phyloP scores from a whole-genome alignment of 2,329 filamentous ascomycete genomes.

The Sporothrix curviconia region DNA sequence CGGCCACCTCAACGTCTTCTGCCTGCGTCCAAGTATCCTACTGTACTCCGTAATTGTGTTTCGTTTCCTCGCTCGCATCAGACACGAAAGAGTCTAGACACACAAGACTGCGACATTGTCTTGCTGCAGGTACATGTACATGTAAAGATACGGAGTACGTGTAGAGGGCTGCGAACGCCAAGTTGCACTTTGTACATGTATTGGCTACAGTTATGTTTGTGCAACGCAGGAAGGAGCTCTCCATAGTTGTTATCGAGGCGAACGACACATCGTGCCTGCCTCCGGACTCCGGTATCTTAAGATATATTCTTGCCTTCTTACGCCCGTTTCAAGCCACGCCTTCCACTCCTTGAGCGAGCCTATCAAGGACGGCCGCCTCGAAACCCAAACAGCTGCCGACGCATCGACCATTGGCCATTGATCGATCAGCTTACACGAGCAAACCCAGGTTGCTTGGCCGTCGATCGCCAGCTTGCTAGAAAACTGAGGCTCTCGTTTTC shows the following conservation, averaged over 20 bases:
- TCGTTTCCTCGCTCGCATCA: background rate
- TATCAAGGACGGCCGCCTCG: no score
- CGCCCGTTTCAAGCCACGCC: constrained; percentile 1
- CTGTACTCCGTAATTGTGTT: background rate
- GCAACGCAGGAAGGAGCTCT: background rate
- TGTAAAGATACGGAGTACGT: no score
- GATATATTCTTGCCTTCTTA: no score
- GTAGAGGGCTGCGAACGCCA: background rate
- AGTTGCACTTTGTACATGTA: background rate
- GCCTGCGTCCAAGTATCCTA: background rate
- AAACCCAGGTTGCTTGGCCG: background rate
- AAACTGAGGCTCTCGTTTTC: no score
- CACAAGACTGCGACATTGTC: background rate
- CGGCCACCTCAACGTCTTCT: background rate
- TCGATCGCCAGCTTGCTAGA: constrained; percentile 1
- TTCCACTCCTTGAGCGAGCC: background rate
- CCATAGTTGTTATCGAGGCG: background rate
- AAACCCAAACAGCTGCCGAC: no score
- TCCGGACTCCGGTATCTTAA: no score
- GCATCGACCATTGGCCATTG: no score
- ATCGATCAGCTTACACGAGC: background rate
- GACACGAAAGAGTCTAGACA: background rate
- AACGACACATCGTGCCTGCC: background rate
- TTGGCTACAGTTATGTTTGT: background rate
- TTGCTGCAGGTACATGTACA: background rate